Base-by-base conservation (phyloP, 2,329 filamentous ascomycete species). In the Chrysoporthe austroafricana region DNA sequence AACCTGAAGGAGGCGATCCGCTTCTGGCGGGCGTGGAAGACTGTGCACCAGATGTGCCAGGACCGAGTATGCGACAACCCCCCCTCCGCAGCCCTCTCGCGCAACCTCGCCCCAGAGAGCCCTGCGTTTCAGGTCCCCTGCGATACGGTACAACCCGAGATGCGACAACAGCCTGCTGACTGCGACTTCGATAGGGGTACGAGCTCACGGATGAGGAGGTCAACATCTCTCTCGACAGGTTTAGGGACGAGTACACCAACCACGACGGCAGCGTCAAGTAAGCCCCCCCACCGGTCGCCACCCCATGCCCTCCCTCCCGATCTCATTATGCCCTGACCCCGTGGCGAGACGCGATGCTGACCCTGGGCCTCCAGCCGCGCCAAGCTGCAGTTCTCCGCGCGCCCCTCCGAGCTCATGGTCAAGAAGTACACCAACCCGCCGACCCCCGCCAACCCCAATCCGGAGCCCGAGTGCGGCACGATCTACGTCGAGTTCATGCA, bases 1-100 rank as follows among this genome's bases (percentile, higher is more conserved):
- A 84, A 83, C 78, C 79, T 82, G 72, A 85, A 85, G 77, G 81
- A 83, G 79, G 79, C 85, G 61, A 82, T 86, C 75, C 89, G 92
- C 77, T 88, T 97, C 73, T 99, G 96, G 95, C 92, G 95, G 79
- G 93, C 94, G 74, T 96, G 93, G 88, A 89, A 90, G 80, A 99
- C 96, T 9, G 90, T 94, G 61, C 93, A 97, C 80, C 93, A 99
- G 85, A 97, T 99, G 95, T 91, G 96, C 74, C 85, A 87, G 70
- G 96, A 98, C 79, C 84, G 95, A 79, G 94, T 97, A 87, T 75
- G 91, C 74, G 56, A 46, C 56, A 63, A 58, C 62, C 43, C 56
- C 70, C 69, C 70, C 72, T 68, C 26, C 26, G 39, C 32, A 1
- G 14, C 36, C 54, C 48, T 36, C 11, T 14, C 60, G 34, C 66